Evolutionary conservation across 169 alveolate species (phyloP).

Genomic region (Ichthyophthirius multifiliis): DNA sequence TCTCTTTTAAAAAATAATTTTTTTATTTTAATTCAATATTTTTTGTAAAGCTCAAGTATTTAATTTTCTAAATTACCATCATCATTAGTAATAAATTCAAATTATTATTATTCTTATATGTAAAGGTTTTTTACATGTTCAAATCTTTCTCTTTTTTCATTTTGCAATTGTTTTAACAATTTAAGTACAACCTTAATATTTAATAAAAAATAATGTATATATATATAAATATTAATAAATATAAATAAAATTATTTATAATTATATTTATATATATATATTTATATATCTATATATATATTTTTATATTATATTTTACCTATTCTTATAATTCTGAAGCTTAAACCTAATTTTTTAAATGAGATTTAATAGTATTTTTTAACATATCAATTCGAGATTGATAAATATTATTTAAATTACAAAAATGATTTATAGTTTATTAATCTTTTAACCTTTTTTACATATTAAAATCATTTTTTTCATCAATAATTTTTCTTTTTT

Average conservation of each 20-base stretch:
- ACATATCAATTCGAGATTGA: constrained; percentile 1
- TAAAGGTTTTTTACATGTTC: background rate
- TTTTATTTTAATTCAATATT: too few species aligned
- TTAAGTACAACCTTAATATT: too few species aligned
- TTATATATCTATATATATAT: too few species aligned
- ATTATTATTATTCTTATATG: background rate
- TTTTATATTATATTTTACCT: too few species aligned
- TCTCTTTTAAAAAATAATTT: too few species aligned
- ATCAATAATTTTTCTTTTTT: constrained; percentile 7
- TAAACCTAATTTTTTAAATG: too few species aligned
- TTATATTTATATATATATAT: too few species aligned
- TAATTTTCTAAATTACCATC: background rate
- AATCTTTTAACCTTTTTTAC: background rate
- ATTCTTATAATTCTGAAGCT: too few species aligned
- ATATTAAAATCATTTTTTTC: background rate
- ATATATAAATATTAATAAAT: too few species aligned
- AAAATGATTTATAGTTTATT: background rate
- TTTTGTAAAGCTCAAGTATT: constrained; percentile 3
- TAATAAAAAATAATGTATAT: too few species aligned
- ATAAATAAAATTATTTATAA: too few species aligned
- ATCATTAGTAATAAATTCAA: background rate
- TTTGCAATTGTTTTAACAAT: background rate
- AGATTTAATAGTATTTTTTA: background rate
- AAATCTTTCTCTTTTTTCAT: background rate
- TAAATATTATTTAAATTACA: background rate